Percentiles rank a stretch among this genome's conserved stretches.
Conservation (phyloP, 2,329 filamentous ascomycete genomes). For the Alternaria arborescens region DNA sequence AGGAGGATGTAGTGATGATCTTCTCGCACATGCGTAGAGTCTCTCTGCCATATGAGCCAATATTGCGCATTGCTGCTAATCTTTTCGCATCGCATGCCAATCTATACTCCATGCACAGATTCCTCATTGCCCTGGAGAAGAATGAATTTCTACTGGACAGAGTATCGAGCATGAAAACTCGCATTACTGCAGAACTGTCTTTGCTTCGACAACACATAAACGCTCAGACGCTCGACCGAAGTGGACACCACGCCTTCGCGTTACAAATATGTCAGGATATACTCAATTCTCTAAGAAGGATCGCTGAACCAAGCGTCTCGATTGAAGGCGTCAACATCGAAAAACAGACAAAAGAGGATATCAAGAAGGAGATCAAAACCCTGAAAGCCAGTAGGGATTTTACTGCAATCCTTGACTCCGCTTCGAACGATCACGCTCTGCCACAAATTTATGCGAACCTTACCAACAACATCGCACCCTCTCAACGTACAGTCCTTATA, state of each 20-base stretch:
- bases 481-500: constrained; percentile 31
- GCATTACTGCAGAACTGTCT: constrained; percentile 12
- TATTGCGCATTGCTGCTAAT: constrained; percentile 21
- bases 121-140: constrained; percentile 19
- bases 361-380: background rate
- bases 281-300: constrained; percentile 10
- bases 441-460: constrained; percentile 33
- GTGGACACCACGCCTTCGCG: constrained; percentile 17
- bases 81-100: constrained; percentile 15
- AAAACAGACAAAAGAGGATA: background rate
- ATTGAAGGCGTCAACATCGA: background rate
- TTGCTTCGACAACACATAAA: constrained; percentile 7
- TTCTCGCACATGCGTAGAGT: constrained; percentile 20
- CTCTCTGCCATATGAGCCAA: constrained; percentile 24
- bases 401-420: constrained; percentile 35
- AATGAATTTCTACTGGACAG: constrained; percentile 17
- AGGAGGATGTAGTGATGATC: constrained; percentile 22
- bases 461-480: constrained; percentile 20
- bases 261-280: constrained; percentile 17
- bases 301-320: background rate
- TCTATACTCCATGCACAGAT: constrained; percentile 15
- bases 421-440: constrained; percentile 30
- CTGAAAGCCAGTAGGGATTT: constrained; percentile 32
- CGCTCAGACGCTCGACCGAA: constrained; percentile 4
- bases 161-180: constrained; percentile 12